These are phyloP conservation scores for Musa balbisiana DNA, from an alignment of 202 grass and related monocot species.

Conservation along the genomic window DNA sequence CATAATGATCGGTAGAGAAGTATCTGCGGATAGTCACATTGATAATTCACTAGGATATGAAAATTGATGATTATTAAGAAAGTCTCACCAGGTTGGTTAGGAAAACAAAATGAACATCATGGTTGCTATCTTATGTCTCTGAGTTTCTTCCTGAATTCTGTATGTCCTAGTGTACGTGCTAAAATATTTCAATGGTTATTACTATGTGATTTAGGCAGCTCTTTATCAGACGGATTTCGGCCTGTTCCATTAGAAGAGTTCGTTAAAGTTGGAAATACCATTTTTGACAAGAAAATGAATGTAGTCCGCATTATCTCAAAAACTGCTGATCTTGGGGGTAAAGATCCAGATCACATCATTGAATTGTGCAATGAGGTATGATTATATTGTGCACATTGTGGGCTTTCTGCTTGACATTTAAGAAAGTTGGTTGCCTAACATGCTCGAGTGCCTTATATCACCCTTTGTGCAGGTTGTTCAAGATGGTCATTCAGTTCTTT, in stretches of 20 bases:
- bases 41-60: too few species aligned
- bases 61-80: too few species aligned
- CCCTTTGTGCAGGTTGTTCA: slow-evolving; percentile 50
- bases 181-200: slow-evolving; percentile 10
- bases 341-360: slow-evolving; percentile 95
- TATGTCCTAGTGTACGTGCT: neutral
- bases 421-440: slow-evolving; percentile 1
- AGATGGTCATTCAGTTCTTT: slow-evolving; percentile 91
- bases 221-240: slow-evolving; percentile 87
- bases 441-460: neutral
- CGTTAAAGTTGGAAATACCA: slow-evolving; percentile 85
- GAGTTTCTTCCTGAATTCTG: neutral
- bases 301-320: slow-evolving; percentile 58
- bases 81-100: neutral
- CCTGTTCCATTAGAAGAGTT: slow-evolving; percentile 94
- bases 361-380: slow-evolving; percentile 88
- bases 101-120: neutral
- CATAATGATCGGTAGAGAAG: neutral
- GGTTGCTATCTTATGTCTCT: neutral
- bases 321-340: slow-evolving; percentile 63
- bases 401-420: neutral
- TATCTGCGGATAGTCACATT: too few species aligned
- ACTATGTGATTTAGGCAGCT: slow-evolving; percentile 47
- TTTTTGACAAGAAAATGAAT: slow-evolving; percentile 93
- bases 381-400: neutral